Percentiles rank a stretch among this genome's conserved stretches.
phyloP scores from a whole-genome alignment of 768 basidiomycete genomes.

The Lentinula guzmanii region DNA sequence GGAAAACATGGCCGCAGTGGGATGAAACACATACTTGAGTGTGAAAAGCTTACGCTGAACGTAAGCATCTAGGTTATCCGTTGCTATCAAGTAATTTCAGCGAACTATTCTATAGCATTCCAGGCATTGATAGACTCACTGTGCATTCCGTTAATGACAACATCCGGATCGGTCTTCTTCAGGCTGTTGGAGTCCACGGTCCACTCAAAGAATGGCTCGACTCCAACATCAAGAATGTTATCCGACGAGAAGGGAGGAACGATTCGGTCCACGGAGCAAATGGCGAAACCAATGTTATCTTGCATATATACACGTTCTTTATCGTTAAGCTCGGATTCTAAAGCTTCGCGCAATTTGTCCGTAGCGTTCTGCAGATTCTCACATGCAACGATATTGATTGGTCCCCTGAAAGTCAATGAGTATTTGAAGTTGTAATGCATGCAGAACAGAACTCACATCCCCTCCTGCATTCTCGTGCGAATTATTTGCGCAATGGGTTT shows the following conservation, averaged over 20 bases:
- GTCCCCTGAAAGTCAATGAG: not conserved
- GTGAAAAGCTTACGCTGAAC: slow-evolving; percentile 38
- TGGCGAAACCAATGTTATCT: slow-evolving; percentile 30
- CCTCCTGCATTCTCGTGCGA: slow-evolving; percentile 1
- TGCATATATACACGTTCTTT: slow-evolving; percentile 21
- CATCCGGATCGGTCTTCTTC: slow-evolving; percentile 13
- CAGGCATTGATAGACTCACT: not conserved
- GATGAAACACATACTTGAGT: slow-evolving; percentile 21
- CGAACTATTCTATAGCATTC: not conserved
- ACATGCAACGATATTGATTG: slow-evolving; percentile 24
- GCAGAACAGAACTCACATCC: not conserved
- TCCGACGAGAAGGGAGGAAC: slow-evolving; percentile 16
- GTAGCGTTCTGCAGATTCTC: slow-evolving; percentile 34
- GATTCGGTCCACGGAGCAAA: slow-evolving; percentile 37
- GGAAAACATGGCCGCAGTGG: no score
- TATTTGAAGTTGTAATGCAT: not conserved
- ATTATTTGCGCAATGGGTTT: slow-evolving; percentile 7
- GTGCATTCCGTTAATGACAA: slow-evolving; percentile 20
- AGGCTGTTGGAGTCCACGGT: slow-evolving; percentile 25
- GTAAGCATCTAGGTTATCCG: slow-evolving; percentile 25
- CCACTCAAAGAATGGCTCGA: slow-evolving; percentile 37
- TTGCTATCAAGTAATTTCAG: slow-evolving; percentile 9
- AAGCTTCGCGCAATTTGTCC: slow-evolving; percentile 19
- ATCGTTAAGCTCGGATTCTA: slow-evolving; percentile 19
- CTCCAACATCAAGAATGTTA: slow-evolving; percentile 28